A percentile compares a stretch with the other conserved stretches of the same genome.
Evolutionary conservation across 1,284 basidiomycete genomes (phyloP).

Genomic region (Moesziomyces aphidis): DNA sequence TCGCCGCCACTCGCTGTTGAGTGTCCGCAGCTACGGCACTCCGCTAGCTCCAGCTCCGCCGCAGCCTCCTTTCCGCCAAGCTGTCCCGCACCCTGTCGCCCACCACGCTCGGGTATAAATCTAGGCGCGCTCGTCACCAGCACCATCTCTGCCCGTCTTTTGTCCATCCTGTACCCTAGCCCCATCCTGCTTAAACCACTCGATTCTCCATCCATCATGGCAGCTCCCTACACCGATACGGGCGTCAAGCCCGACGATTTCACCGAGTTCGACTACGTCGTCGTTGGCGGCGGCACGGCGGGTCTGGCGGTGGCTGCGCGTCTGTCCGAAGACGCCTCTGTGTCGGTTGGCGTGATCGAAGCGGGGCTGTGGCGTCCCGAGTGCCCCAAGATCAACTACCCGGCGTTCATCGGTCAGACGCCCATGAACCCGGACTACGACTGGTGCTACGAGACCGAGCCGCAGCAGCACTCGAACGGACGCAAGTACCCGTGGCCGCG

Average conservation of each 20-base stretch:
- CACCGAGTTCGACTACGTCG: conserved; percentile 54
- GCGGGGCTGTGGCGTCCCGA: conserved; percentile 54
- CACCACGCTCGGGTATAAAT: too few species aligned
- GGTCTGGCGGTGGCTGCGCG: conserved; percentile 52
- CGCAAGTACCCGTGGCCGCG: conserved; percentile 53
- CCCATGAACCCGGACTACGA: conserved; percentile 57
- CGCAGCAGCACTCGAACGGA: conserved; percentile 43
- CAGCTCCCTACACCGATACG: conserved; percentile 36
- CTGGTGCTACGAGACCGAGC: conserved; percentile 46
- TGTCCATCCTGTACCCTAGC: too few species aligned
- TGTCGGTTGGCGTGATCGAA: conserved; percentile 57
- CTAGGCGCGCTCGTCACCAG: too few species aligned
- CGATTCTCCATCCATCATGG: conserved; percentile 2
- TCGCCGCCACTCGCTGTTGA: too few species aligned
- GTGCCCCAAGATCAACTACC: conserved; percentile 53
- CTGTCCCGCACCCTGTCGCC: too few species aligned
- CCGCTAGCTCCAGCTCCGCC: too few species aligned
- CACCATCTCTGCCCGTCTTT: too few species aligned
- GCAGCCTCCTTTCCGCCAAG: too few species aligned
- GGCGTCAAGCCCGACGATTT: conserved; percentile 47
- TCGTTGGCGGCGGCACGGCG: conserved; percentile 56
- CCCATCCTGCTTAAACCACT: not conserved
- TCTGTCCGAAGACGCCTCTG: conserved; percentile 47
- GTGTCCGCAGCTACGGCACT: too few species aligned
- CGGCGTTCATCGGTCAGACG: conserved; percentile 49